Evolutionary conservation across 164 flowering plant genomes (phyloP), one percentile per base, ranked within the genome.

Genomic region (Macadamia integrifolia): DNA sequence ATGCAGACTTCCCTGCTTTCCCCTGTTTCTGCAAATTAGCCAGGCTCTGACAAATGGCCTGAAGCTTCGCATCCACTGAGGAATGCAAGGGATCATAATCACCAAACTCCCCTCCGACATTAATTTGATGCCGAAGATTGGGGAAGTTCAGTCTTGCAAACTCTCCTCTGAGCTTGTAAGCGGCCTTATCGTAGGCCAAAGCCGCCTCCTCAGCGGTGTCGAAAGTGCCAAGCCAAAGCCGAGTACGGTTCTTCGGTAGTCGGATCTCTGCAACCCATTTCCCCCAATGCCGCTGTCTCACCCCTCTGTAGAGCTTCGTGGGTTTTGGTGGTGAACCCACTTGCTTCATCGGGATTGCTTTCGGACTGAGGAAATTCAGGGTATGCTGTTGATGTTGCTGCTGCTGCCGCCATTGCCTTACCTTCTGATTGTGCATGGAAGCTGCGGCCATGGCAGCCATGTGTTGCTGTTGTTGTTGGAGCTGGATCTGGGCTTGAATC

Each of bases 181-280:
- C 98, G 1, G 98, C 98, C 69, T 72, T 78, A 76, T 92, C 98
- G 58, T 92, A 92, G 14, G 98, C 98, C 79, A 90, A 66, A 42
- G 98, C 98, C 18, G 98, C 98, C 55, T 92, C 98, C 68, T 88
- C 93, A 11, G 97, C 95, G 0, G 95, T 92, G 74, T 92, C 97
- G 58, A 89, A 92, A 46, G 97, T 92, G 49, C 97, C 96, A 3
- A 92, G 86, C 97, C 97, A 92, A 61, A 92, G 96, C 18, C 97
- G 70, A n/a, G 92, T 89, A 6, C 97, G 77, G 84, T 90, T 90
- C 78, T 81, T 85, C 1, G 97, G 97, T 4, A 92, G 75, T 0
- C 97, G 78, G 75, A 92, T 92, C 85, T 92, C 97, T 0, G 96
- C 97, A 30, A 92, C 97, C 97, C 98, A 92, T 68, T 92, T 92